Evolutionary conservation across 768 basidiomycete genomes (phyloP), one percentile per base, ranked within the genome.

Genomic region (Xanthoconium purpureum): DNA sequence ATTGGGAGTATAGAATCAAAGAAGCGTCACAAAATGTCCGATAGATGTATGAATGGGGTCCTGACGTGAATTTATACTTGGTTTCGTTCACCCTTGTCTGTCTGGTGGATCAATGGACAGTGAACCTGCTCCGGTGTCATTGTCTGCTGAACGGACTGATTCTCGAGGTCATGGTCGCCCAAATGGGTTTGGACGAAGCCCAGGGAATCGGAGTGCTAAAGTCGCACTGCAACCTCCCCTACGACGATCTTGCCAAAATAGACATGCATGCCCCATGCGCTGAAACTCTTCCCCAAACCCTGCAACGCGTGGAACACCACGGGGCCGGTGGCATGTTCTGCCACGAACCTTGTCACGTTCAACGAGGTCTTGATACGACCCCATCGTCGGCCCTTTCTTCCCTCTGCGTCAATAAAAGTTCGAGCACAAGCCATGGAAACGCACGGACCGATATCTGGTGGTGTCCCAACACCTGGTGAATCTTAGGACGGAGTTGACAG

Each of bases 231-330:
- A 59, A 38, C 64, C 63, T 65, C 57, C 60, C 40, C 50, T 29
- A 88, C 71, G 36, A 91, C 83, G 32, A 92, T 81, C 71, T 92
- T 92, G 15, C 91, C 90, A 65, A 91, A 24, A 91, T 61, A 89
- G 88, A 14, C 78, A 76, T 15, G 86, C 88, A 5, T 70, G 73
- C 56, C 79, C 77, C 65, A 93, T 74, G 45, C 85, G 71, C 59
- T 84, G 78, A 66, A 93, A 93, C 4, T 89, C 91, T 56, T 85
- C 72, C 61, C 88, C 84, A 5, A 75, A 3, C 88, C 88, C 42
- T 84, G 75, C n/a, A 91, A 66, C 28, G 91, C 79, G 58, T 83
- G 78, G 9, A 88, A 86, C 2, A 93, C 80, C 47, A 87, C 75
- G 3, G 91, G 91, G 2, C 82, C 74, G 55, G 94, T 85, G 46